phyloP scores from a whole-genome alignment of 768 basidiomycete species.

The Amanita molliuscula region DNA sequence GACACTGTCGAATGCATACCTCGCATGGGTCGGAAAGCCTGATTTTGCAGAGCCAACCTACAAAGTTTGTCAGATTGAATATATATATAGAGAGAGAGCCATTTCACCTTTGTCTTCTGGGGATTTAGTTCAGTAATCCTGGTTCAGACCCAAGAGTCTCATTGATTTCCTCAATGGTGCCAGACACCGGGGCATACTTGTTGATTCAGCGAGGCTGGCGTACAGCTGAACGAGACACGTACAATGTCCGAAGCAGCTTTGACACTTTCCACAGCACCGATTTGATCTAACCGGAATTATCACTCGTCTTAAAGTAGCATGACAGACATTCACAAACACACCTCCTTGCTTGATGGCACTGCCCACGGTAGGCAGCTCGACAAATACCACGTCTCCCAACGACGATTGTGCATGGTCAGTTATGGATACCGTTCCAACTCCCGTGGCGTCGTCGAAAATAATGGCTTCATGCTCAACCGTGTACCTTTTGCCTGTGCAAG shows the following conservation, averaged over 20 bases:
- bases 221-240: constrained; percentile 5
- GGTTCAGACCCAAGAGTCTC: constrained; percentile 55
- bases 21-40: constrained; percentile 68
- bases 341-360: constrained; percentile 61
- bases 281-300: constrained; percentile 41
- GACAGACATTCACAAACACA: constrained; percentile 25
- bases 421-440: constrained; percentile 73
- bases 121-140: constrained; percentile 78
- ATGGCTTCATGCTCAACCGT: constrained; percentile 86
- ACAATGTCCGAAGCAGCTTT: constrained; percentile 96
- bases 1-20: constrained; percentile 29
- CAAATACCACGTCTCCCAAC: constrained; percentile 95
- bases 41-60: constrained; percentile 97
- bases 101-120: constrained; percentile 70
- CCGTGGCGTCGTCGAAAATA: constrained; percentile 64
- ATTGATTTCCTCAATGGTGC: constrained; percentile 75
- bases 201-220: constrained; percentile 7
- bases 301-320: neutral
- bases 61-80: neutral
- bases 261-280: constrained; percentile 93
- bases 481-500: constrained; percentile 57
- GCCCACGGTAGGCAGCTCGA: constrained; percentile 73
- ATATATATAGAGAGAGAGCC: neutral
- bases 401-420: constrained; percentile 88
- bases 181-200: constrained; percentile 90